Percentiles rank a stretch among this genome's conserved stretches.
Evolutionary conservation across 495 filamentous ascomycete genomes (phyloP).

Genomic region (Opeltia flavorubescens): DNA sequence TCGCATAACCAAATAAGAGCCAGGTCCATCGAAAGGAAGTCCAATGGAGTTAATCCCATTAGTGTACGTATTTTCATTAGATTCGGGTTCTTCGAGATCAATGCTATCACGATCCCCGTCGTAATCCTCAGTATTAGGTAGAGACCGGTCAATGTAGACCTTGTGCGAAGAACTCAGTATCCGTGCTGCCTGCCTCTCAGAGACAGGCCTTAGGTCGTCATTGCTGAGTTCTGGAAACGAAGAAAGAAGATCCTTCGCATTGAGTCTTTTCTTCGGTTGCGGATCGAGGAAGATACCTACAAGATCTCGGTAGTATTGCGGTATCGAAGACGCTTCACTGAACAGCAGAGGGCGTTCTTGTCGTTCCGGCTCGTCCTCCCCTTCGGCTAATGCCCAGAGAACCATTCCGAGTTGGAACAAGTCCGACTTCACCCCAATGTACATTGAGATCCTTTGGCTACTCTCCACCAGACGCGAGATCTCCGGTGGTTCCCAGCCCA

Average conservation of each 20-base stretch:
- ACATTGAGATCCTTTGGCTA: slow-evolving; percentile 91
- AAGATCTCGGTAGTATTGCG: slow-evolving; percentile 43
- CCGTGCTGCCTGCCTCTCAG: background rate
- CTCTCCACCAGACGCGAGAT: slow-evolving; percentile 75
- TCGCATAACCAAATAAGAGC: slow-evolving; percentile 5
- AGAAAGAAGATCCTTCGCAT: slow-evolving; percentile 41
- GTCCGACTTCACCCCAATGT: slow-evolving; percentile 96
- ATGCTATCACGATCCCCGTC: background rate
- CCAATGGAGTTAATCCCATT: slow-evolving; percentile 1
- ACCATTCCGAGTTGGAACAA: slow-evolving; percentile 95
- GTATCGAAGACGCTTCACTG: slow-evolving; percentile 31
- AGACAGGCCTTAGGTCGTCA: background rate
- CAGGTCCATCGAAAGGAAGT: slow-evolving; percentile 9
- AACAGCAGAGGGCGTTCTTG: slow-evolving; percentile 52
- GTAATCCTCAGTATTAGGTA: slow-evolving; percentile 2
- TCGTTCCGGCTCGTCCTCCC: slow-evolving; percentile 80
- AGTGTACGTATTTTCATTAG: slow-evolving; percentile 1
- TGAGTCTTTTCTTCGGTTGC: slow-evolving; percentile 37
- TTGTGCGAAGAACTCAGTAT: background rate
- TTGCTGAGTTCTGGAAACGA: slow-evolving; percentile 28
- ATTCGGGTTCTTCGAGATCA: background rate
- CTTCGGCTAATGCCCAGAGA: slow-evolving; percentile 78
- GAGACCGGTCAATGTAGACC: background rate
- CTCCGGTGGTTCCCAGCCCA: slow-evolving; percentile 96
- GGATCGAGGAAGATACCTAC: slow-evolving; percentile 45